A percentile compares a stretch with the other conserved stretches of the same genome.
These are phyloP conservation scores for Exidia glandulosa DNA, from an alignment of 768 basidiomycete species.

Conservation along the genomic window DNA sequence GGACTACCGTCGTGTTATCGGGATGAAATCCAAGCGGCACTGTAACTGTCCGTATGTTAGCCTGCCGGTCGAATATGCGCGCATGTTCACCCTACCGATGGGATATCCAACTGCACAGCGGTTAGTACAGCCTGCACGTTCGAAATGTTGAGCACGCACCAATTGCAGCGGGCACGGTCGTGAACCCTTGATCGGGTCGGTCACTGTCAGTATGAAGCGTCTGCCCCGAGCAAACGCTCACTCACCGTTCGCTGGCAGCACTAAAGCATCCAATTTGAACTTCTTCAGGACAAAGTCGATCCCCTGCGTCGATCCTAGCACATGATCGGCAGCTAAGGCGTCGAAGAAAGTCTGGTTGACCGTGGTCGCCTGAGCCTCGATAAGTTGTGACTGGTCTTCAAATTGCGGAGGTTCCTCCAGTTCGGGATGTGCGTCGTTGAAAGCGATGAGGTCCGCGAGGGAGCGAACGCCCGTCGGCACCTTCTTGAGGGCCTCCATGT, in stretches of 20 bases:
- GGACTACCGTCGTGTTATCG: constrained; percentile 24
- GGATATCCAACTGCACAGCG: constrained; percentile 20
- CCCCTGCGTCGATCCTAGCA: constrained; percentile 44
- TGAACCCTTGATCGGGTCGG: constrained; percentile 1
- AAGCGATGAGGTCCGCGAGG: constrained; percentile 46
- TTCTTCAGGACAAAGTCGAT: constrained; percentile 8
- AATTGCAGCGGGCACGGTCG: constrained; percentile 4
- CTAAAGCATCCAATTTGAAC: constrained; percentile 9
- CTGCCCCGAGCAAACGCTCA: neutral
- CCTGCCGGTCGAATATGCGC: neutral
- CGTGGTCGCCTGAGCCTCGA: constrained; percentile 14
- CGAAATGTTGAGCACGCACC: constrained; percentile 17
- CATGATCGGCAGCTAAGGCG: constrained; percentile 33
- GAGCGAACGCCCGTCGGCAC: constrained; percentile 47
- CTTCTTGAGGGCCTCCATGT: constrained; percentile 32
- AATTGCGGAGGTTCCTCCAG: constrained; percentile 27
- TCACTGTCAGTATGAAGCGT: neutral
- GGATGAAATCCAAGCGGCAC: constrained; percentile 56
- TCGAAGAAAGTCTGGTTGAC: constrained; percentile 28
- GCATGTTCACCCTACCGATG: constrained; percentile 15
- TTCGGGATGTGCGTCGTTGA: constrained; percentile 40
- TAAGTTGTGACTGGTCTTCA: constrained; percentile 8
- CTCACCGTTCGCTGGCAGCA: constrained; percentile 5
- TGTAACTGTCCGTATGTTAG: constrained; percentile 17
- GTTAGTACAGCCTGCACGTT: constrained; percentile 4